These are phyloP conservation scores for Lanmaoa pseudosensibilis DNA, from an alignment of 768 basidiomycete genomes.

Conservation along the genomic window DNA sequence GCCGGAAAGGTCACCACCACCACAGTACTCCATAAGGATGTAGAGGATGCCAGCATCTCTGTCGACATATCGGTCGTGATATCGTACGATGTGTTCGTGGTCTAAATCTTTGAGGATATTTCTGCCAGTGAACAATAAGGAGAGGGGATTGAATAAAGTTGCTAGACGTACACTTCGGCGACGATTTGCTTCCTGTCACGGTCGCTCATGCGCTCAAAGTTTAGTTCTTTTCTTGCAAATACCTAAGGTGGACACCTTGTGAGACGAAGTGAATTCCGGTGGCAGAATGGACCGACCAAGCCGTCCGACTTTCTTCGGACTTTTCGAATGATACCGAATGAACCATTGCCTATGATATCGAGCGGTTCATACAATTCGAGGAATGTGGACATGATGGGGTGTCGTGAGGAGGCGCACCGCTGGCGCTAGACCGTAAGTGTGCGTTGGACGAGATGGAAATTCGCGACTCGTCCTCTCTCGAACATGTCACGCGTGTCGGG, in stretches of 20 bases:
- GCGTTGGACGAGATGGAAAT: slow-evolving; percentile 24
- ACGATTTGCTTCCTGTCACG: slow-evolving; percentile 96
- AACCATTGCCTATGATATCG: slow-evolving; percentile 94
- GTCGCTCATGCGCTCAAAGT: slow-evolving; percentile 96
- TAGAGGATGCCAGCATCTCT: slow-evolving; percentile 88
- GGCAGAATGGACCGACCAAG: slow-evolving; percentile 50
- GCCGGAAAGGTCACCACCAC: slow-evolving; percentile 89
- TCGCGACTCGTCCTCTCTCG: slow-evolving; percentile 4
- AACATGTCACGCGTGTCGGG: slow-evolving; percentile 29
- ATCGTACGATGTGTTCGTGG: slow-evolving; percentile 95
- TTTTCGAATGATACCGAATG: slow-evolving; percentile 97
- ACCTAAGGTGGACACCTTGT: slow-evolving; percentile 42
- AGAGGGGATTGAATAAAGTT: not conserved
- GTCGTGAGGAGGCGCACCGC: slow-evolving; percentile 1
- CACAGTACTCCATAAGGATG: slow-evolving; percentile 99
- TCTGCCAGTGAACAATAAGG: slow-evolving; percentile 40
- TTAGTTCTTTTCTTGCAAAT: slow-evolving; percentile 92
- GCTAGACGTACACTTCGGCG: slow-evolving; percentile 84
- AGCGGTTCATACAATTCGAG: slow-evolving; percentile 83
- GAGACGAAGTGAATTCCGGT: slow-evolving; percentile 1
- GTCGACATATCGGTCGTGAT: slow-evolving; percentile 91
- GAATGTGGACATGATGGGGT: slow-evolving; percentile 36
- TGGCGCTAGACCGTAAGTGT: not conserved
- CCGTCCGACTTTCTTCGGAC: slow-evolving; percentile 85
- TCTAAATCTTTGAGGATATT: slow-evolving; percentile 96